A percentile compares a stretch with the other conserved stretches of the same genome.
phyloP scores from a whole-genome alignment of 768 basidiomycete genomes.

The Krasilnikovozyma curviuscula region DNA sequence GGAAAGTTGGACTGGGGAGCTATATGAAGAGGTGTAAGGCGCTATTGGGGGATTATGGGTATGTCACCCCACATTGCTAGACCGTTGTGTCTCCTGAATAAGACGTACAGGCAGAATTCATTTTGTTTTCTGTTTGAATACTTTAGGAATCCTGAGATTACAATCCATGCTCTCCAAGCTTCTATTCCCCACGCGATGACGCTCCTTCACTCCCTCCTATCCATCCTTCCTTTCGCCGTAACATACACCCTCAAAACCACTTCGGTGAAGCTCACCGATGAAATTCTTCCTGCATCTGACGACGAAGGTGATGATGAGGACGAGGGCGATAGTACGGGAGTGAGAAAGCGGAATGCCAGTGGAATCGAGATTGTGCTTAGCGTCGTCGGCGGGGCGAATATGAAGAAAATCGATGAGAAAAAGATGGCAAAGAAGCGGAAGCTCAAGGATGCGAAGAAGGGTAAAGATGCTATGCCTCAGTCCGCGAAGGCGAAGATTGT shows the following conservation, averaged over 20 bases:
- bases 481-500: too few species aligned
- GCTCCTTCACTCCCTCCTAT: constrained; percentile 24
- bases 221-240: constrained; percentile 25
- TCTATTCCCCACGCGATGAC: constrained; percentile 25
- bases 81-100: background rate
- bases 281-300: constrained; percentile 21
- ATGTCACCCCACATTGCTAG: constrained; percentile 4
- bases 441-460: too few species aligned
- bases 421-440: too few species aligned
- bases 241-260: constrained; percentile 16
- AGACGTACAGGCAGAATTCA: background rate
- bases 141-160: constrained; percentile 9
- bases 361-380: too few species aligned
- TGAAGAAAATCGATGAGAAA: too few species aligned
- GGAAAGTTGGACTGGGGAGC: constrained; percentile 21
- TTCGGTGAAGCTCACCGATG: constrained; percentile 12
- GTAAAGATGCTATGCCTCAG: too few species aligned
- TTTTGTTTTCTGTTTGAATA: background rate
- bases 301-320: constrained; percentile 23
- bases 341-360: too few species aligned
- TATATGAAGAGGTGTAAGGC: constrained; percentile 25
- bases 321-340: too few species aligned
- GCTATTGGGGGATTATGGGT: constrained; percentile 26
- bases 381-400: too few species aligned
- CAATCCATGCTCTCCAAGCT: constrained; percentile 22